Evolutionary conservation across 176 grass and related monocot genomes (phyloP).

Genomic region (Aegilops umbellulata): DNA sequence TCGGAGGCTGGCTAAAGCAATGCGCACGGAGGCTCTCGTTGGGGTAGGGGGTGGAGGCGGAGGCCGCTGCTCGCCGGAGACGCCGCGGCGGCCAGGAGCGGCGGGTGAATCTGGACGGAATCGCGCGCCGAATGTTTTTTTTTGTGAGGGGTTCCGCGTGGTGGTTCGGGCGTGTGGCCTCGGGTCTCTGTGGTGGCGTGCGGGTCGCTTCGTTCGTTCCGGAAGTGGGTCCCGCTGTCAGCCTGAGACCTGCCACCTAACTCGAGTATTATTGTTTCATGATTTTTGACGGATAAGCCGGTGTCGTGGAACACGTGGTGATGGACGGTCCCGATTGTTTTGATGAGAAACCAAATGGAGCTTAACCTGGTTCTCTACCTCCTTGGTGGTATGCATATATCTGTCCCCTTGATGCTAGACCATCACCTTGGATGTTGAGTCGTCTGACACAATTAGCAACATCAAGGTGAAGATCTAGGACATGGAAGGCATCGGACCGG

Average conservation of each 20-base stretch:
- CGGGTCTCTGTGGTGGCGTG: background rate
- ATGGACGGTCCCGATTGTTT: background rate
- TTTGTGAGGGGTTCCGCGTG: background rate
- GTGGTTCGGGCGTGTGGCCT: background rate
- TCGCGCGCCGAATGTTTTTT: background rate
- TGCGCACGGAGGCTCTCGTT: background rate
- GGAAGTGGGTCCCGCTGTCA: constrained; percentile 21
- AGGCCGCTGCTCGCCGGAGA: background rate
- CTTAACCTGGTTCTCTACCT: no score
- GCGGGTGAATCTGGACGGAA: background rate
- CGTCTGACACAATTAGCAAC: no score
- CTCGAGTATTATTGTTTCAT: background rate
- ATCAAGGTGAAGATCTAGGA: no score
- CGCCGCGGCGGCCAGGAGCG: background rate
- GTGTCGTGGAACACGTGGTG: constrained; percentile 26
- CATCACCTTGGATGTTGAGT: no score
- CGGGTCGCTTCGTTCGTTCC: background rate
- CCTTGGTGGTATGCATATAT: no score
- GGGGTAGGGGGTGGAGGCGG: background rate
- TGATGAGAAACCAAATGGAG: no score
- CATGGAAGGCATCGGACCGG: no score
- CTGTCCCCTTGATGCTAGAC: no score
- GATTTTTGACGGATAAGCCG: background rate
- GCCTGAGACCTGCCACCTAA: background rate
- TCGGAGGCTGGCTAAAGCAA: background rate